Evolutionary conservation across 441 rosid genomes (phyloP), one percentile per base, ranked within the genome.

Genomic region (Populus tomentosa): DNA sequence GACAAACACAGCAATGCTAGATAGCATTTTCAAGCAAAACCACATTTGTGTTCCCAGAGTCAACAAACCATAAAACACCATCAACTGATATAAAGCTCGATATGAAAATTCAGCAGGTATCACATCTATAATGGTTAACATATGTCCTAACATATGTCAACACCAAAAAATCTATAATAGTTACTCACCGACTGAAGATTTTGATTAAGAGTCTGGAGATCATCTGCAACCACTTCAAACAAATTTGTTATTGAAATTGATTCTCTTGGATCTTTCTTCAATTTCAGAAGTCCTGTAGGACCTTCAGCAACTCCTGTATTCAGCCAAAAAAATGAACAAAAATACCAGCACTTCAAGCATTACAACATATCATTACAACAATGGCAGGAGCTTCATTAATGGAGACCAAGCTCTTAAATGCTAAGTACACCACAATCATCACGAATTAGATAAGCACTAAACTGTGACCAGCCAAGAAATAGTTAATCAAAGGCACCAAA

Each of bases 141-240:
- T 23, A 23, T 21, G 26, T 75, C 16, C 42, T 23, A 23, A 16
- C 61, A 53, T 53, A 18, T 18, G 23, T 62, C 50, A 67, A 70
- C 10, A 73, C 50, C 21, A 50, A 61, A 70, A 78, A 40, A 56
- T 14, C 30, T 6, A 69, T 21, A 56, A 24, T 10, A 50, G 65
- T 42, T 75, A 90, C 97, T 90, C 79, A 93, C 98, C 69, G 97
- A 89, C 78, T 84, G 87, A 72, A 95, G 97, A 87, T 93, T 95
- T 79, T 89, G 85, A 80, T 95, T 93, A 66, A 93, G 89, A 36
- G 83, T 87, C 79, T 70, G 89, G 38, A 95, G 92, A 84, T 93
- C 97, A 81, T 88, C 92, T 79, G 95, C 86, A 70, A 95, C 97
- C 40, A 85, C 86, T 82, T 92, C 94, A 83, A 95, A 95, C 75